These are phyloP conservation scores for Mortierella sp. DNA, from an alignment of 371 early-diverging fungal genomes.

Conservation along the genomic window DNA sequence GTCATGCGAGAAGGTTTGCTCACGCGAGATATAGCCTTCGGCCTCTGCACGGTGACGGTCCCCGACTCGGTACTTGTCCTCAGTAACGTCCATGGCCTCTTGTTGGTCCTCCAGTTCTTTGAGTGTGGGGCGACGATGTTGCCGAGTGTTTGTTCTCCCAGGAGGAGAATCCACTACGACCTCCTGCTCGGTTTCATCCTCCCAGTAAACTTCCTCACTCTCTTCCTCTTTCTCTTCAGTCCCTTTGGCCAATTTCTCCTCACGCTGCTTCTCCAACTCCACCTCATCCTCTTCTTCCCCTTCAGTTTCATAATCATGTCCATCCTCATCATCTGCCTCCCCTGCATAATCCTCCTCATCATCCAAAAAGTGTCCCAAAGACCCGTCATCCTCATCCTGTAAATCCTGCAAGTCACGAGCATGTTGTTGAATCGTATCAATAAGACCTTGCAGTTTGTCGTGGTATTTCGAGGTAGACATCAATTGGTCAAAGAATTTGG, in stretches of 20 bases:
- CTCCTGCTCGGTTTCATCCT: conserved; percentile 26
- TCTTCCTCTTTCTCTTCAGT: neutral
- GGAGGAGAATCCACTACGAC: neutral
- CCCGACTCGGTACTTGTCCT: neutral
- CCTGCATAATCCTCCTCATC: neutral
- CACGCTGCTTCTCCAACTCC: conserved; percentile 16
- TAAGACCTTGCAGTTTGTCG: conserved; percentile 22
- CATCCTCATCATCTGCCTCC: conserved; percentile 12
- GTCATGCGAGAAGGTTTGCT: neutral
- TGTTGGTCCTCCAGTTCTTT: conserved; percentile 1
- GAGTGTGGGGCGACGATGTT: neutral
- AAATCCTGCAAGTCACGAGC: conserved; percentile 41
- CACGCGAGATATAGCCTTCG: neutral
- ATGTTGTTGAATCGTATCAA: conserved; percentile 29
- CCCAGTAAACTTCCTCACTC: conserved; percentile 20
- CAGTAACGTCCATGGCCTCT: neutral
- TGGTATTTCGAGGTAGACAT: conserved; percentile 40
- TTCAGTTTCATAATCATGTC: neutral
- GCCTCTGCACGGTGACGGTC: conserved; percentile 13
- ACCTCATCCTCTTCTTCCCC: conserved; percentile 17
- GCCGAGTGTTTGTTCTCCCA: neutral
- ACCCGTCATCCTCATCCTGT: conserved; percentile 32
- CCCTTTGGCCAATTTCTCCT: conserved; percentile 10
- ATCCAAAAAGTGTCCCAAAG: conserved; percentile 7
- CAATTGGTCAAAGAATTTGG: conserved; percentile 34